These are phyloP conservation scores for Leccinum disarticulatum DNA, from an alignment of 768 basidiomycete species.

Conservation along the genomic window DNA sequence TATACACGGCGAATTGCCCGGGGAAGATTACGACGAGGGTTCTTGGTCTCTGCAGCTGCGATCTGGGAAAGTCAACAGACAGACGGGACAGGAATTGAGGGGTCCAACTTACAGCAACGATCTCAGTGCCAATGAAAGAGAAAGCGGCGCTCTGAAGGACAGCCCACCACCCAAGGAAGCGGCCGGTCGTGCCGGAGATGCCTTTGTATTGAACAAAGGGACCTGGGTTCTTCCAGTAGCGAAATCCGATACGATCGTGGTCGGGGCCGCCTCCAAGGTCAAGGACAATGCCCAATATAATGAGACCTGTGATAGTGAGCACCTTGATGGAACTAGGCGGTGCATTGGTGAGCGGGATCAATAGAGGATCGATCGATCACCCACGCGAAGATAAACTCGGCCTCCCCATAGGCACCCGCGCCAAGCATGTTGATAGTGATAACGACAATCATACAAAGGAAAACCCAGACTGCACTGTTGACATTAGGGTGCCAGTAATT, in stretches of 20 bases:
- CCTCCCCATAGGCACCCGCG: slow-evolving; percentile 78
- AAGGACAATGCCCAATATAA: slow-evolving; percentile 67
- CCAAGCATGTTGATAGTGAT: slow-evolving; percentile 75
- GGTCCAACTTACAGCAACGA: slow-evolving; percentile 68
- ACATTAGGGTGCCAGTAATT: slow-evolving; percentile 64
- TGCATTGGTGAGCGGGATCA: background rate
- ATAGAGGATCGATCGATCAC: background rate
- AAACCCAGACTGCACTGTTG: slow-evolving; percentile 76
- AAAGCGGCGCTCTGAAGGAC: slow-evolving; percentile 88
- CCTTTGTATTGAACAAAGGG: slow-evolving; percentile 73
- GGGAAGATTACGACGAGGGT: slow-evolving; percentile 71
- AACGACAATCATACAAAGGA: slow-evolving; percentile 73
- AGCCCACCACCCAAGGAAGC: slow-evolving; percentile 71
- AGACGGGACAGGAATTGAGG: background rate
- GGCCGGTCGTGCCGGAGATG: slow-evolving; percentile 69
- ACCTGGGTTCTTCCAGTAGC: slow-evolving; percentile 87
- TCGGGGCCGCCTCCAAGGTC: slow-evolving; percentile 88
- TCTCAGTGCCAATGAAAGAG: slow-evolving; percentile 92
- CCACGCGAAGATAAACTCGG: slow-evolving; percentile 83
- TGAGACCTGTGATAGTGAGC: slow-evolving; percentile 71
- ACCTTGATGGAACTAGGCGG: slow-evolving; percentile 74
- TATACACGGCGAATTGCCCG: slow-evolving; percentile 59
- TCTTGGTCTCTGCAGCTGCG: slow-evolving; percentile 88
- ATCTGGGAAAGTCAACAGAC: slow-evolving; percentile 45
- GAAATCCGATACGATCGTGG: slow-evolving; percentile 61